A percentile compares a stretch with the other conserved stretches of the same genome.
Conservation (phyloP, 2,329 filamentous ascomycete genomes). For the Fusarium austroafricanum region DNA sequence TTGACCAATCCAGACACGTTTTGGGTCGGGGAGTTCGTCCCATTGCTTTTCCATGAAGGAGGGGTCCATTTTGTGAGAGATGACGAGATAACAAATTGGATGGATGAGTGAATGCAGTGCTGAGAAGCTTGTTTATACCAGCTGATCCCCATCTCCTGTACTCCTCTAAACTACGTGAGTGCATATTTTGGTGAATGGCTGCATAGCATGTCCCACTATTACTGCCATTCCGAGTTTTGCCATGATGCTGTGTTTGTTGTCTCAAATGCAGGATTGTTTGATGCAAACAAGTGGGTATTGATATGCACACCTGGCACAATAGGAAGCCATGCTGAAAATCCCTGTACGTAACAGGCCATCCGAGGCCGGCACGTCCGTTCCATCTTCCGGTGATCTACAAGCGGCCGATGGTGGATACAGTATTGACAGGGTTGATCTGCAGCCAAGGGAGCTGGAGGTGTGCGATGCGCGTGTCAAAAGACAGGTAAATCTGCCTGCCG, state of each 20-base stretch:
- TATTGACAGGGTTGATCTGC: background rate
- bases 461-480: background rate
- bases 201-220: background rate
- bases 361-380: background rate
- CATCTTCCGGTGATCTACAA: background rate
- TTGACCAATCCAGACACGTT: conserved; percentile 59
- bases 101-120: background rate
- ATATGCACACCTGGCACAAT: background rate
- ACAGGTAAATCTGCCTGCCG: background rate
- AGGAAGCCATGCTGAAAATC: conserved; percentile 3
- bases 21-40: conserved; percentile 58
- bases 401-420: background rate
- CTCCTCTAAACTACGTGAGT: background rate
- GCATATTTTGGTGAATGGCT: background rate
- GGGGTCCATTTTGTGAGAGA: conserved; percentile 13
- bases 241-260: background rate
- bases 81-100: too few species aligned
- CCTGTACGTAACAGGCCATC: background rate
- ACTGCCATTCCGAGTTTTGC: background rate
- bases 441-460: background rate
- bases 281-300: background rate
- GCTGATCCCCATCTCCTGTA: background rate
- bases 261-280: background rate
- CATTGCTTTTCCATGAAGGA: conserved; percentile 26
- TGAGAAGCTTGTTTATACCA: conserved; percentile 16